phyloP scores from a whole-genome alignment of 148 eudicot species.

The Rhododendron vialii region DNA sequence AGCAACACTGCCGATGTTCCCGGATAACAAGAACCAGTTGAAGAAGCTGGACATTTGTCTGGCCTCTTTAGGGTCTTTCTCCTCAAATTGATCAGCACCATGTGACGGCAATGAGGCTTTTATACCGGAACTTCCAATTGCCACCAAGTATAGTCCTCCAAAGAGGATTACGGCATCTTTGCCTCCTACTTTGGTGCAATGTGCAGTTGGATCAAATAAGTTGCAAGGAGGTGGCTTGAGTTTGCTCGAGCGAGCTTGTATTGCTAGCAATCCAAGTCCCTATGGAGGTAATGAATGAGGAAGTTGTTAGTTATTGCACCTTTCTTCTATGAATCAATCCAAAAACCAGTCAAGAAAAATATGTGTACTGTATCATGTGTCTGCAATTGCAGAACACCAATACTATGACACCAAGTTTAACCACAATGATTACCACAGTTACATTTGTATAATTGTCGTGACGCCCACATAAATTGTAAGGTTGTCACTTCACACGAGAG shows the following conservation, averaged over 20 bases:
- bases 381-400: too few relatives aligned
- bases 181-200: constrained; percentile 21
- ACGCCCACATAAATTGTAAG: too few relatives aligned
- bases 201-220: constrained; percentile 24
- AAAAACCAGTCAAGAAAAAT: too few relatives aligned
- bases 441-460: too few relatives aligned
- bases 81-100: constrained; percentile 50
- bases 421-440: neutral
- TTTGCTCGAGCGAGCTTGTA: constrained; percentile 40
- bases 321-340: neutral
- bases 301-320: neutral
- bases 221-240: constrained; percentile 40
- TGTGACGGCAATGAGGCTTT: constrained; percentile 43
- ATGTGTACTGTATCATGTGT: too few relatives aligned
- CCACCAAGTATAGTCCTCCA: constrained; percentile 24
- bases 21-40: constrained; percentile 35
- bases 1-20: constrained; percentile 26
- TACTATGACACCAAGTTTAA: too few relatives aligned
- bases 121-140: constrained; percentile 28
- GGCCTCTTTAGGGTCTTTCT: constrained; percentile 35
- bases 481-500: too few relatives aligned
- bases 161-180: constrained; percentile 24
- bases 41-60: constrained; percentile 35
- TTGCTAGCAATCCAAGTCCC: constrained; percentile 36
- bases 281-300: neutral